phyloP scores from a whole-genome alignment of 441 rosid genomes.

The Aleurites moluccanus region DNA sequence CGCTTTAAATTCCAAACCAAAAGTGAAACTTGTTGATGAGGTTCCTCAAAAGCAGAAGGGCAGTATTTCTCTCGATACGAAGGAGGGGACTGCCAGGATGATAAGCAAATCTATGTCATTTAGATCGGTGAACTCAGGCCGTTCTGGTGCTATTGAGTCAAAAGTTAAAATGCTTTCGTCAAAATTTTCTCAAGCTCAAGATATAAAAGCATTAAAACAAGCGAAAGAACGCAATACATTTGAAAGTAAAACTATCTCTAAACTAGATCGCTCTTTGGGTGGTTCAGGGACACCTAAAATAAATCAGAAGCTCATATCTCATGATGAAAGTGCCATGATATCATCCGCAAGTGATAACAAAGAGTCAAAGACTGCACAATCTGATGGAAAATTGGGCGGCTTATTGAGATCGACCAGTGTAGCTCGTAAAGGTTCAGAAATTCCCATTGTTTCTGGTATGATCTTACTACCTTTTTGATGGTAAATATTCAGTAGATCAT shows the following conservation, averaged over 20 bases:
- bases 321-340: constrained; percentile 40
- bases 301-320: constrained; percentile 58
- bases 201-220: constrained; percentile 56
- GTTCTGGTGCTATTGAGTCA: constrained; percentile 50
- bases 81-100: constrained; percentile 54
- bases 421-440: constrained; percentile 53
- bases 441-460: constrained; percentile 56
- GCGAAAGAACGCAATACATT: constrained; percentile 47
- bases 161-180: constrained; percentile 57
- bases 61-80: constrained; percentile 49
- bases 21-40: constrained; percentile 69
- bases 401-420: constrained; percentile 53
- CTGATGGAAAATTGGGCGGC: constrained; percentile 60
- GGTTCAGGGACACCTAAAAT: constrained; percentile 38
- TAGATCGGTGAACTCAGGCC: constrained; percentile 50
- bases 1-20: constrained; percentile 52
- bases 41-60: constrained; percentile 58
- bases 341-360: constrained; percentile 47
- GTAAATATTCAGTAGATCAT: constrained; percentile 5
- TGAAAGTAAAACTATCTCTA: constrained; percentile 49
- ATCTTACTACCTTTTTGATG: constrained; percentile 21
- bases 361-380: constrained; percentile 53
- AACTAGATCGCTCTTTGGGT: constrained; percentile 38
- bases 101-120: constrained; percentile 77
- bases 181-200: constrained; percentile 53